A percentile compares a stretch with the other conserved stretches of the same genome.
Evolutionary conservation across 116 monocot genomes (phyloP).

Genomic region (Iris pallida): DNA sequence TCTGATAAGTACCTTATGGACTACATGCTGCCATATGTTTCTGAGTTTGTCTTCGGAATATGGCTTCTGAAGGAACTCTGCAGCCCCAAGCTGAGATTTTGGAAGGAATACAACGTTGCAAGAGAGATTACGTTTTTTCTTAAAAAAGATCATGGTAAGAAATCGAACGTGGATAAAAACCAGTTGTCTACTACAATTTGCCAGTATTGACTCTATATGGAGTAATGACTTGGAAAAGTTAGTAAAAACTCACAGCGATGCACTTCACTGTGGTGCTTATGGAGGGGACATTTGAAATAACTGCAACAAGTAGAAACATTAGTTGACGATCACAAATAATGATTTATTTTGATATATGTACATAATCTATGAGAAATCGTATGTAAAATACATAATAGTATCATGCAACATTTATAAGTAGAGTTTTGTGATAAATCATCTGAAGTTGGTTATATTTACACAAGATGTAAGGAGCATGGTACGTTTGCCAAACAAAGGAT

Average conservation of each 20-base stretch:
- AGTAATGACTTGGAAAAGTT: neutral
- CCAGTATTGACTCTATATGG: neutral
- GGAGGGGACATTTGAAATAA: constrained; percentile 54
- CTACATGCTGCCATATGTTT: constrained; percentile 90
- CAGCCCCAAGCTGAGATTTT: constrained; percentile 67
- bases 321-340: no score
- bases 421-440: no score
- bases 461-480: no score
- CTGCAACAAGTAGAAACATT: constrained; percentile 29
- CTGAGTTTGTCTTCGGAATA: constrained; percentile 69
- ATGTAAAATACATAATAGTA: no score
- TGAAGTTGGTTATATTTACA: no score
- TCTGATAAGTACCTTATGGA: constrained; percentile 56
- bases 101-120: neutral
- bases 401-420: no score
- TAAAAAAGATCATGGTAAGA: neutral
- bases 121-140: neutral
- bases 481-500: no score
- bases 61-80: constrained; percentile 77
- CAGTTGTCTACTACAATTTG: no score
- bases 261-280: constrained; percentile 74
- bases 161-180: neutral
- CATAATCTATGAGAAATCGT: no score
- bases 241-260: constrained; percentile 50
- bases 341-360: no score